Percentiles rank a stretch among this genome's conserved stretches.
Conservation (phyloP, 768 basidiomycete species). For the Pulveroboletus sp. region DNA sequence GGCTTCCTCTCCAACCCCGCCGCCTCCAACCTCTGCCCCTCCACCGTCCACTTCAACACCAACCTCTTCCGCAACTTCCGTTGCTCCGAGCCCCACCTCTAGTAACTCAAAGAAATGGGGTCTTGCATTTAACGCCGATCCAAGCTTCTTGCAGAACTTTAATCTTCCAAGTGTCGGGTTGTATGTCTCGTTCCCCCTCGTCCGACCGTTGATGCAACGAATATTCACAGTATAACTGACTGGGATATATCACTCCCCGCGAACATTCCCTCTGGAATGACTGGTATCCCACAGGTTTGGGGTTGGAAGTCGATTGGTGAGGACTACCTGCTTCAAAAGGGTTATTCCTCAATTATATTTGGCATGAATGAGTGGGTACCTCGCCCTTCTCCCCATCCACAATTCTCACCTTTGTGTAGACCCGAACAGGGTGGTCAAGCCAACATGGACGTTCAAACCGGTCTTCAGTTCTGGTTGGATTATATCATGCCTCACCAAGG, state of each 20-base stretch:
- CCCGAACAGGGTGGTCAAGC: slow-evolving; percentile 66
- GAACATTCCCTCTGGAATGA: slow-evolving; percentile 37
- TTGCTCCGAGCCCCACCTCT: slow-evolving; percentile 17
- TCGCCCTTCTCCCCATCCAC: background rate
- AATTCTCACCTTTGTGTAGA: slow-evolving; percentile 36
- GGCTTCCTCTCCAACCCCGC: slow-evolving; percentile 12
- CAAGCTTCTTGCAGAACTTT: slow-evolving; percentile 45
- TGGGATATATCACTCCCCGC: slow-evolving; percentile 55
- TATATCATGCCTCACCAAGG: slow-evolving; percentile 57
- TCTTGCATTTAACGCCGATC: slow-evolving; percentile 34
- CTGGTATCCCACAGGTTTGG: slow-evolving; percentile 69
- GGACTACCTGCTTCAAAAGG: slow-evolving; percentile 47
- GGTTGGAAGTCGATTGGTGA: slow-evolving; percentile 42
- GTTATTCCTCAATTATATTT: slow-evolving; percentile 50
- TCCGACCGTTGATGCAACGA: background rate
- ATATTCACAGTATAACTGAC: slow-evolving; percentile 48
- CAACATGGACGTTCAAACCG: slow-evolving; percentile 51
- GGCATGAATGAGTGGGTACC: slow-evolving; percentile 73
- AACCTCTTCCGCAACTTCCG: slow-evolving; percentile 14
- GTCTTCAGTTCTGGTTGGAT: slow-evolving; percentile 53
- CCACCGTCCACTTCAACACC: slow-evolving; percentile 9
- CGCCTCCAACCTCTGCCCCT: too few relatives aligned
- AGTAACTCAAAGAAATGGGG: slow-evolving; percentile 47
- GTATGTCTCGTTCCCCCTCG: slow-evolving; percentile 33
- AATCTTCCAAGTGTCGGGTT: slow-evolving; percentile 35